A percentile compares a stretch with the other conserved stretches of the same genome.
Conservation (phyloP, 2,329 filamentous ascomycete genomes). For the Nectriaceae sp. region DNA sequence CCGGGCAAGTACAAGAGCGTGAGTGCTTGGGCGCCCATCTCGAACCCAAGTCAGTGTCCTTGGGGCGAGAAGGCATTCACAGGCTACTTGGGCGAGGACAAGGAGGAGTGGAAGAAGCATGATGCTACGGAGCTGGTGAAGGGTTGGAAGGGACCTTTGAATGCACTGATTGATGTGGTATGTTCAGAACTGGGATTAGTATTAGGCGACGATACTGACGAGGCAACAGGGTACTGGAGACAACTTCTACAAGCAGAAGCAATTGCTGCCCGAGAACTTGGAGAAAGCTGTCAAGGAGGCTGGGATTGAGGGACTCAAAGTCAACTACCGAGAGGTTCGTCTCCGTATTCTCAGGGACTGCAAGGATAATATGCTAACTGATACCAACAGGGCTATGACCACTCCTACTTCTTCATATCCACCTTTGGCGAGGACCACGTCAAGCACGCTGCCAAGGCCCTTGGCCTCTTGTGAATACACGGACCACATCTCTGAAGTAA, state of each 20-base stretch:
- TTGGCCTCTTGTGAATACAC: constrained; percentile 45
- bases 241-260: constrained; percentile 93
- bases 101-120: constrained; percentile 80
- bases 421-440: constrained; percentile 89
- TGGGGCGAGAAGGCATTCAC: constrained; percentile 96
- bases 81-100: constrained; percentile 82
- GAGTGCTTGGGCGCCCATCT: constrained; percentile 86
- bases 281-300: constrained; percentile 75
- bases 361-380: constrained; percentile 1
- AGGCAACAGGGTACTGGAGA: constrained; percentile 75
- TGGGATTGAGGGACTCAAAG: constrained; percentile 69
- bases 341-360: background rate
- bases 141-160: constrained; percentile 69
- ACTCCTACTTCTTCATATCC: constrained; percentile 97
- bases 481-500: constrained; percentile 5
- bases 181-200: too few relatives aligned
- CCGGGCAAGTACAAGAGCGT: constrained; percentile 87
- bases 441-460: constrained; percentile 85
- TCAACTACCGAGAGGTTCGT: constrained; percentile 78
- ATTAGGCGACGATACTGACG: background rate
- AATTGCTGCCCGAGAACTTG: constrained; percentile 93
- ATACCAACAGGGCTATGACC: constrained; percentile 74
- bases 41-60: constrained; percentile 80
- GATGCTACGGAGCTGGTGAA: constrained; percentile 90
- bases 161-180: constrained; percentile 85